Base-by-base conservation (phyloP, 176 grass and related monocot genomes). In the Microstegium vimineum region DNA sequence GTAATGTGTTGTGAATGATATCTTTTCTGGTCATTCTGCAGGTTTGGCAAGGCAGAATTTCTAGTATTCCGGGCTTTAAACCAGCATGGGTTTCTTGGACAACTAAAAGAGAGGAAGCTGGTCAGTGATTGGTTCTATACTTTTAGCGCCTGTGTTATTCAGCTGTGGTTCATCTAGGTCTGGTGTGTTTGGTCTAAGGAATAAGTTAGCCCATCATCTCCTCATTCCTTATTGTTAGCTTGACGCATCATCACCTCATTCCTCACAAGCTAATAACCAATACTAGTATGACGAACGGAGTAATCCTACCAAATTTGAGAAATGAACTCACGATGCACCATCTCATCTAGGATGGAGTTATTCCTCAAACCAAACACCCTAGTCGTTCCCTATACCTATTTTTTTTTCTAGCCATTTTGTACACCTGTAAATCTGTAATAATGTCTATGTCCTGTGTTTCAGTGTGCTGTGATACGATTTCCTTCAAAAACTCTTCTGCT, bases 401-500 rank as follows among this genome's bases (percentile, higher is more conserved):
- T 63, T 15, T 47, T 12, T 22, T 18, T 14, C 2, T 3, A 34
- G 69, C 78, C 10, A 30, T 77, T 30, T 47, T 43, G 18, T 83
- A 81, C 45, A 82, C 17, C 5, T 51, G 18, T n/a, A n/a, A n/a
- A n/a, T n/a, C n/a, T n/a, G n/a, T 70, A 63, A 38, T 82, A 86
- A 85, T 75, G 26, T 67, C 77, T n/a, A 33, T 54, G 3, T 41
- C 43, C 37, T 54, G 20, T 65, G 40, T 87, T 84, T 81, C 87
- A 98, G 92, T 91, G 90, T 83, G 95, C 92, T 12, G 92, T 98
- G 77, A 98, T 98, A 78, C 92, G 88, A n/a, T 79, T 98, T 30
- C 95, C 92, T 80, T 93, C 92, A 35, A 92, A 98, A 76, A 90
- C 92, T 74, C 75, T 98, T 73, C 64, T 98, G 42, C 77, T 98